Percentiles rank a stretch among this genome's conserved stretches.
These are phyloP conservation scores for Backusella circina DNA, from an alignment of 192 early-diverging fungal species.

Conservation along the genomic window DNA sequence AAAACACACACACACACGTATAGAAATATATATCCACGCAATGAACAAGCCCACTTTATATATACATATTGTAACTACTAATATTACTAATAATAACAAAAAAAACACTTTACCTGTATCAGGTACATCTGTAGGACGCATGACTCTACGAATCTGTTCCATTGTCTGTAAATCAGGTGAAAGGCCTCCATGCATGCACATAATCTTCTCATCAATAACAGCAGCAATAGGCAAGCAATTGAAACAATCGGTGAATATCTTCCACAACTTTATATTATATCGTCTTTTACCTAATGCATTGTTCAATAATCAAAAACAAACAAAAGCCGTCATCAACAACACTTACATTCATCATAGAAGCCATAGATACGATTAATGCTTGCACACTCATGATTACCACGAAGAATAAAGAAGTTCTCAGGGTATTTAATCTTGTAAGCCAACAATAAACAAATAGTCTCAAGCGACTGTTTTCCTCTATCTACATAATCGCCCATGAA, in stretches of 20 bases:
- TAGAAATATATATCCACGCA: neutral
- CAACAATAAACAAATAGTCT: conserved; percentile 93
- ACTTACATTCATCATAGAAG: conserved; percentile 95
- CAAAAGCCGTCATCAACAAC: no score
- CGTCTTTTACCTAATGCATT: conserved; percentile 92
- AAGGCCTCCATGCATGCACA: conserved; percentile 96
- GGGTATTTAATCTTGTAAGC: conserved; percentile 99
- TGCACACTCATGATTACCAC: conserved; percentile 98
- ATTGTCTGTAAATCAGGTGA: conserved; percentile 95
- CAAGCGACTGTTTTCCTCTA: conserved; percentile 94
- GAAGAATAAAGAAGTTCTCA: conserved; percentile 98
- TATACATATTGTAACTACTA: neutral
- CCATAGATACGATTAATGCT: conserved; percentile 93
- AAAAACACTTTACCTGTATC: conserved; percentile 71
- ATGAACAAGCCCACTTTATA: neutral
- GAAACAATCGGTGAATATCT: conserved; percentile 98
- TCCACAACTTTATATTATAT: conserved; percentile 98
- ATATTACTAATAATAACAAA: no score
- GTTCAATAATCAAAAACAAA: no score
- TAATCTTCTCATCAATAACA: conserved; percentile 97
- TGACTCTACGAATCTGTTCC: conserved; percentile 96
- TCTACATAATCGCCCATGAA: conserved; percentile 98
- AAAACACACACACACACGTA: neutral
- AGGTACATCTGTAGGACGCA: conserved; percentile 97
- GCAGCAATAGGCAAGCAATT: conserved; percentile 97